Conservation (phyloP, 306 rosid genomes). For the Boehmeria nivea region DNA sequence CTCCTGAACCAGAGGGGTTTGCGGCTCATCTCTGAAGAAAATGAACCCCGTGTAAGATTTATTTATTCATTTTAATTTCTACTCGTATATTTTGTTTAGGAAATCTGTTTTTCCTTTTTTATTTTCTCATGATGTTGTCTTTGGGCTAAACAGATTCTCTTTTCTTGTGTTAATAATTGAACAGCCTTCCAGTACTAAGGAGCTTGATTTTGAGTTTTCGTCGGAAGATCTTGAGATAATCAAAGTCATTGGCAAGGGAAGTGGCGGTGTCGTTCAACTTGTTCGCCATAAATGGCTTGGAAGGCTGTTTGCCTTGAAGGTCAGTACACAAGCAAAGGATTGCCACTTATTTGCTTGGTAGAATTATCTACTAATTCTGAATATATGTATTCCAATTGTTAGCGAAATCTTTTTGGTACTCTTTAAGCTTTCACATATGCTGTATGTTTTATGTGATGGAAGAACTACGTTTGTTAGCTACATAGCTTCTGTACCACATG, state of each 20-base stretch:
- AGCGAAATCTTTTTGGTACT: background rate
- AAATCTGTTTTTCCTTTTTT: background rate
- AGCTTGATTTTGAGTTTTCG: constrained; percentile 60
- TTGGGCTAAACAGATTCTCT: background rate
- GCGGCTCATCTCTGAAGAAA: constrained; percentile 80
- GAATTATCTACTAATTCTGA: too few relatives aligned
- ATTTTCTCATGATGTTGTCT: background rate
- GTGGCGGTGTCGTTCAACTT: constrained; percentile 96
- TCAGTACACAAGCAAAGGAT: constrained; percentile 19
- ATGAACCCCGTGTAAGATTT: constrained; percentile 48
- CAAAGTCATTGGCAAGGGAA: constrained; percentile 91
- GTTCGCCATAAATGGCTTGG: constrained; percentile 98
- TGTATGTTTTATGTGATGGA: background rate
- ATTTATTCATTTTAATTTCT: background rate
- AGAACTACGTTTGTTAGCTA: too few relatives aligned
- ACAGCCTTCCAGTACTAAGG: constrained; percentile 78
- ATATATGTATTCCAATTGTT: background rate
- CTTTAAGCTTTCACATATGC: background rate
- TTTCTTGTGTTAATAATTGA: constrained; percentile 26
- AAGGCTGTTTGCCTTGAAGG: constrained; percentile 86
- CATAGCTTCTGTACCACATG: too few relatives aligned
- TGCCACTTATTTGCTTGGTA: constrained; percentile 10
- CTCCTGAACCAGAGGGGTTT: constrained; percentile 44
- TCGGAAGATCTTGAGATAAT: constrained; percentile 84
- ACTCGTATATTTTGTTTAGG: too few relatives aligned